phyloP scores from a whole-genome alignment of 805 yeast species.

The Lipomyces kockii region DNA sequence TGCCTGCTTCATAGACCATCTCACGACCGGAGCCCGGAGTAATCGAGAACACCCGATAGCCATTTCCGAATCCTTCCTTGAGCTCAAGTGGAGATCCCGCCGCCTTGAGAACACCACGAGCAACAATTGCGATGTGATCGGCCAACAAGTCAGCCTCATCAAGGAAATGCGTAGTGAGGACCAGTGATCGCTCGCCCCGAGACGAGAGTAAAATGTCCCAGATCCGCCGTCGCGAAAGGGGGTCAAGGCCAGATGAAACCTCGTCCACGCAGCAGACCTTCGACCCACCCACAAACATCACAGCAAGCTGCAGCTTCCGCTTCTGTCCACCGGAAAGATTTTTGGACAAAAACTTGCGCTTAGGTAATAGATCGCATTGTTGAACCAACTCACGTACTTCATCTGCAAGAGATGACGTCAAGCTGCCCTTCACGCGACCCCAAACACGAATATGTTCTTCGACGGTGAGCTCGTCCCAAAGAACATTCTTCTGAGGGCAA shows the following conservation, averaged over 20 bases:
- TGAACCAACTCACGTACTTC: constrained; percentile 38
- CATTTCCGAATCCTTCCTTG: constrained; percentile 45
- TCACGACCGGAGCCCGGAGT: constrained; percentile 42
- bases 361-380: constrained; percentile 43
- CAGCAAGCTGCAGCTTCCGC: constrained; percentile 46
- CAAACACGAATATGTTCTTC: constrained; percentile 45
- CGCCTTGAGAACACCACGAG: constrained; percentile 44
- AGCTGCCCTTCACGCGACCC: constrained; percentile 44
- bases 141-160: constrained; percentile 48
- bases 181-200: constrained; percentile 42
- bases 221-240: constrained; percentile 45
- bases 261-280: constrained; percentile 47
- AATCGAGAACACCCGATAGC: constrained; percentile 41
- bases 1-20: constrained; percentile 36
- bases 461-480: constrained; percentile 47
- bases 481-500: constrained; percentile 47
- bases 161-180: constrained; percentile 47
- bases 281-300: constrained; percentile 47
- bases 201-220: constrained; percentile 46
- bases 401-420: constrained; percentile 23
- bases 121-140: constrained; percentile 45
- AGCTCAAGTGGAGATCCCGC: constrained; percentile 45
- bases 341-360: constrained; percentile 37
- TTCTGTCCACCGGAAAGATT: constrained; percentile 47
- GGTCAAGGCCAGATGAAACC: constrained; percentile 49